Conservation (phyloP, 257 asterid species). For the Echites panduratus region DNA sequence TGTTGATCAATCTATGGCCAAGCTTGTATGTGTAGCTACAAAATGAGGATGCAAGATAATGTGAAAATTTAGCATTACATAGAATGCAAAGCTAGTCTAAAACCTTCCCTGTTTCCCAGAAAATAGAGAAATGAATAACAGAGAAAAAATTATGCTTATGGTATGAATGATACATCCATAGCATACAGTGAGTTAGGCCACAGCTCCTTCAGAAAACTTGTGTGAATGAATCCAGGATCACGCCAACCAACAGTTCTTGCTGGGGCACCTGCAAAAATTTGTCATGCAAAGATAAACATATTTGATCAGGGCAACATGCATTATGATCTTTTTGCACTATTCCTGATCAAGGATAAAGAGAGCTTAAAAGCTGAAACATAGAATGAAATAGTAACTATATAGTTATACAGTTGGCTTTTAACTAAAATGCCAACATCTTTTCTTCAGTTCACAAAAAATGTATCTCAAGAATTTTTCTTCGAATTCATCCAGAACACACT, state of each 20-base stretch:
- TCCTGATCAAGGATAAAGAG: not conserved
- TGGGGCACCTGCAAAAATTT: constrained; percentile 56
- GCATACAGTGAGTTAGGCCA: constrained; percentile 52
- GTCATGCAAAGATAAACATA: not conserved
- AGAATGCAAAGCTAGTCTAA: too few species aligned
- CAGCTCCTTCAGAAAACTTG: constrained; percentile 46
- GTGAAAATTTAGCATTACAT: not conserved
- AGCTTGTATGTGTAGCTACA: constrained; percentile 84
- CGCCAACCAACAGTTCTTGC: constrained; percentile 71
- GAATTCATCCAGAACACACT: too few species aligned
- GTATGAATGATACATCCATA: not conserved
- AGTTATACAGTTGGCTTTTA: too few species aligned
- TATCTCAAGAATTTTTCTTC: too few species aligned
- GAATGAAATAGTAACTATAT: too few species aligned
- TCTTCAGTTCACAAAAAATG: too few species aligned
- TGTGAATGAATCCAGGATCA: constrained; percentile 61
- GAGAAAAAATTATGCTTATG: not conserved
- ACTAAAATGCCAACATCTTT: too few species aligned
- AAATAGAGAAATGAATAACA: not conserved
- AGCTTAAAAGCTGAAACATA: too few species aligned
- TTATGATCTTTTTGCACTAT: not conserved
- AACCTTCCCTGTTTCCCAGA: too few species aligned
- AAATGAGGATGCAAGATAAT: not conserved
- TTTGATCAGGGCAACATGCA: not conserved
- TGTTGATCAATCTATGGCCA: constrained; percentile 67